These are phyloP conservation scores for Tulasnella sp. DNA, from an alignment of 768 basidiomycete species.

Conservation along the genomic window DNA sequence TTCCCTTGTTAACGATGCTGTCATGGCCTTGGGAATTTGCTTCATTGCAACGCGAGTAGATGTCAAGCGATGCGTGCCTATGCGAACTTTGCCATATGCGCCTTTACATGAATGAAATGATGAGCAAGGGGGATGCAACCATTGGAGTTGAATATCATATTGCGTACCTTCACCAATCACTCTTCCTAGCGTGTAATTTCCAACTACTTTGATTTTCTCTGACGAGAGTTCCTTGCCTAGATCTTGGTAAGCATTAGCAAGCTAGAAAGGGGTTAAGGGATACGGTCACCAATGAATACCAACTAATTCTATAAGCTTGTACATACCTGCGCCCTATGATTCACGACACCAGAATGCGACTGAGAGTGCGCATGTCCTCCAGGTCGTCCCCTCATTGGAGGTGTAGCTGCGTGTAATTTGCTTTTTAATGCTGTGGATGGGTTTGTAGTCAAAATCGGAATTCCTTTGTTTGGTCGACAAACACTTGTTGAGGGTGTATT, in stretches of 20 bases:
- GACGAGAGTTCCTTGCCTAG: constrained; percentile 92
- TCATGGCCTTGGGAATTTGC: constrained; percentile 91
- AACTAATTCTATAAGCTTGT: not conserved
- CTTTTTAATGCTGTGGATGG: not conserved
- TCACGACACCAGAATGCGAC: constrained; percentile 14
- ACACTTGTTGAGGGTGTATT: constrained; percentile 3
- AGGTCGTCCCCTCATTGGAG: constrained; percentile 8
- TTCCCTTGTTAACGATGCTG: constrained; percentile 84
- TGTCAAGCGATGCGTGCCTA: constrained; percentile 88
- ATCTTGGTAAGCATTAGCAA: constrained; percentile 93
- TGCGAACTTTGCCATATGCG: constrained; percentile 87
- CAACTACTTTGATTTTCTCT: constrained; percentile 77
- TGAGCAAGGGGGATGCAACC: not conserved
- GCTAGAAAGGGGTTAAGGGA: constrained; percentile 36
- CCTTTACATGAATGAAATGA: constrained; percentile 34
- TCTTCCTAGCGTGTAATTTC: constrained; percentile 87
- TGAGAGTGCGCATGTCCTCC: constrained; percentile 14
- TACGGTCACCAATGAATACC: not conserved
- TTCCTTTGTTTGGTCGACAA: not conserved
- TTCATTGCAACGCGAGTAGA: constrained; percentile 91
- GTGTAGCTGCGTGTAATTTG: not conserved
- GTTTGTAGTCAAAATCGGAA: not conserved
- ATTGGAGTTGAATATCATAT: not conserved
- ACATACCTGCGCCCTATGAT: constrained; percentile 19
- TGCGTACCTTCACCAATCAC: constrained; percentile 85